Evolutionary conservation across 495 filamentous ascomycete species (phyloP), one percentile per base, ranked within the genome.

Genomic region (Penicillium argentinense): DNA sequence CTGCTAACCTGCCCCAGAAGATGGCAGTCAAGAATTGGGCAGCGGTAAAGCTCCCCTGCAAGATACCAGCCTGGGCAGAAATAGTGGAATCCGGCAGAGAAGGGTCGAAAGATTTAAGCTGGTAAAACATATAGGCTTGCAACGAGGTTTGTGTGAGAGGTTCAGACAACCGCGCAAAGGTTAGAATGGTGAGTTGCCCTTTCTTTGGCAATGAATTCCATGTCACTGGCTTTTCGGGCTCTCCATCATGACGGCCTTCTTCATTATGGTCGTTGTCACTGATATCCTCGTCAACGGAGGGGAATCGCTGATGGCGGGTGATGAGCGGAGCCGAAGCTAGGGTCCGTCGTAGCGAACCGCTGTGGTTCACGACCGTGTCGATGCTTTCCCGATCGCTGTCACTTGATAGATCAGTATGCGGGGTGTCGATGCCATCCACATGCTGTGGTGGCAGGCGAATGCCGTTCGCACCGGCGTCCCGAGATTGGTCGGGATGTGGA

Each of bases 11-110:
- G 0, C 89, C 89, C 89, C 89, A 93, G 40, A 87, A 60, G 55
- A 95, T 84, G 5, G 86, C 86, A 9, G 86, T 91, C 23, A 85
- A 62, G 51, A 87, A 91, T 68, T 89, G 90, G 19, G 85, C 86
- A 13, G 80, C 87, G 9, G 84, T 88, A 67, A 87, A 95, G 51
- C 78, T 82, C 30, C 82, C 86, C 51, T 85, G 85, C 42, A 89
- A 69, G 8, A 89, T 72, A 37, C 89, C 89, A 9, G 86, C 88
- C 56, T 92, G 89, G 8, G 75, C 74, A 0, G 89, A 83, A 56
- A 93, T 90, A 2, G 74, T 75, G 3, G 85, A 79, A 49, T 84
- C 77, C 3, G 84, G 73, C 17, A 87, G 68, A 14, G 67, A 77
- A 6, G 78, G 78, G 42, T 85, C 76, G 47, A 87, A 87, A 42